phyloP scores from a whole-genome alignment of 345 rosid genomes.

The Eucalyptus guilfoylei region DNA sequence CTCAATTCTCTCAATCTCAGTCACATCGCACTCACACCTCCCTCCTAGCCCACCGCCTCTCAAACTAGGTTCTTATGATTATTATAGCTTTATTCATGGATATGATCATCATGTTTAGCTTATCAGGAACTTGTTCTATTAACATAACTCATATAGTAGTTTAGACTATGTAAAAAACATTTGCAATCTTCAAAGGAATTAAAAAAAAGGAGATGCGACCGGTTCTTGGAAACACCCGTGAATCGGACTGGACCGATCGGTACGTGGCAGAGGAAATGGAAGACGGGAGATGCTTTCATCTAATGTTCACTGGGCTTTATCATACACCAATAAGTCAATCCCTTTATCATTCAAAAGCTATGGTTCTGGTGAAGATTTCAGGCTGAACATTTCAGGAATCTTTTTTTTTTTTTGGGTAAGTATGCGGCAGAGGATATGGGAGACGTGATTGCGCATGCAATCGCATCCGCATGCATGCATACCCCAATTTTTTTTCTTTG shows the following conservation, averaged over 20 bases:
- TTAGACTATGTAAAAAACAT: background rate
- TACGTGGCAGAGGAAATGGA: background rate
- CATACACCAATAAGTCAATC: background rate
- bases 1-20: background rate
- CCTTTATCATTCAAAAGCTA: too few relatives aligned
- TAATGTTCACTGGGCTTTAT: background rate
- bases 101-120: background rate
- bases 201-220: background rate
- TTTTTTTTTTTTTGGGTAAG: background rate
- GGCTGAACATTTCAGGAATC: background rate
- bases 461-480: background rate
- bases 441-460: background rate
- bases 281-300: background rate
- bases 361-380: too few relatives aligned
- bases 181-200: background rate
- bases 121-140: background rate
- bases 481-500: too few relatives aligned
- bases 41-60: background rate
- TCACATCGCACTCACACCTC: background rate
- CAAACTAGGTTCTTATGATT: background rate
- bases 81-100: background rate
- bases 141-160: background rate
- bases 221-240: rapidly evolving
- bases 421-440: background rate
- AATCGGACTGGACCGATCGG: background rate